These are phyloP conservation scores for Astragalus membranaceus DNA, from an alignment of 306 rosid species.

Conservation along the genomic window DNA sequence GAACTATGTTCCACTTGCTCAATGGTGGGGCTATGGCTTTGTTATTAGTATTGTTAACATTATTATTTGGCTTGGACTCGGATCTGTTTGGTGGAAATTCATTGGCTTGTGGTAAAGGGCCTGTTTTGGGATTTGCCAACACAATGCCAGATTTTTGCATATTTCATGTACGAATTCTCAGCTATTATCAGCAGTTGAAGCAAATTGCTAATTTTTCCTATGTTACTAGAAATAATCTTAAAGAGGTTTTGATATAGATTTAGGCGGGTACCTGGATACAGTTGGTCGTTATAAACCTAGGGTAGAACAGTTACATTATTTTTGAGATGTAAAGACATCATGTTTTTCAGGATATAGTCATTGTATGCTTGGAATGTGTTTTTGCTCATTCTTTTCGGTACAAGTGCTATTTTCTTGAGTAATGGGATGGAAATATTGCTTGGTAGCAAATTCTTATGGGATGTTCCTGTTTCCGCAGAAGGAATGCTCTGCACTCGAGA, in stretches of 20 bases:
- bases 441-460: not conserved
- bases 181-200: conserved; percentile 31
- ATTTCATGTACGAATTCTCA: conserved; percentile 16
- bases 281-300: conserved; percentile 23
- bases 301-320: conserved; percentile 28
- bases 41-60: conserved; percentile 70
- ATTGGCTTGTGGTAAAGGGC: conserved; percentile 77
- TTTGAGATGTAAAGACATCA: conserved; percentile 29
- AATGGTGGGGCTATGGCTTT: conserved; percentile 99
- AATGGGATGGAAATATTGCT: not conserved
- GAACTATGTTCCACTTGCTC: conserved; percentile 82
- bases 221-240: conserved; percentile 43
- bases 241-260: conserved; percentile 33
- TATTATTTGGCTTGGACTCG: conserved; percentile 87
- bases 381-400: not conserved
- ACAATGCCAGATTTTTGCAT: conserved; percentile 19
- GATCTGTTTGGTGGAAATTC: conserved; percentile 92
- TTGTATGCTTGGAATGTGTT: conserved; percentile 15
- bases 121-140: conserved; percentile 24
- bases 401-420: not conserved
- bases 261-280: conserved; percentile 24
- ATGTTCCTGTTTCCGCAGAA: not conserved
- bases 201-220: conserved; percentile 24
- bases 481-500: not conserved
- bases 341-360: conserved; percentile 20